Percentiles rank a stretch among this genome's conserved stretches.
These are phyloP conservation scores for Volvox carteri DNA, from an alignment of 163 green algal species.

Conservation along the genomic window DNA sequence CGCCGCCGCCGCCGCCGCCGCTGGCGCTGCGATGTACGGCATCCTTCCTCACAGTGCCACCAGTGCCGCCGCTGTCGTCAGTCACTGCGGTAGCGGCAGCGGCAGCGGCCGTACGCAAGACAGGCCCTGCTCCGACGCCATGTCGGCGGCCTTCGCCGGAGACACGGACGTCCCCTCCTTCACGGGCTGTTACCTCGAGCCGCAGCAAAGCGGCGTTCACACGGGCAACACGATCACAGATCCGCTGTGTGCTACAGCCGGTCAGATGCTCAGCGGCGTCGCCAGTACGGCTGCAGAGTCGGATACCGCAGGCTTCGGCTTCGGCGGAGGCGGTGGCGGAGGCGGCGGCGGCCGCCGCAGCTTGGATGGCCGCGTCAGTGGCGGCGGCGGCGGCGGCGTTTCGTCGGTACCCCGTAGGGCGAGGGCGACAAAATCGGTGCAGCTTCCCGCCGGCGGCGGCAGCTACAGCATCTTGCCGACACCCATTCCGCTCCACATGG, in stretches of 20 bases:
- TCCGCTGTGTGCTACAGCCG: conserved; percentile 6
- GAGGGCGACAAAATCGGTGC: too few species aligned
- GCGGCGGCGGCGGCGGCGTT: neutral
- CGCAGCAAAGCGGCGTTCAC: neutral
- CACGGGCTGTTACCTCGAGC: neutral
- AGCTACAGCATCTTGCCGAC: too few species aligned
- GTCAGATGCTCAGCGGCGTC: neutral
- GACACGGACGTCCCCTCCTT: neutral
- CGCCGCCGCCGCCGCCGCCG: neutral
- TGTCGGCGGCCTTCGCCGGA: too few species aligned
- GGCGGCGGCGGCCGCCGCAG: neutral
- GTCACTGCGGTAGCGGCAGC: neutral
- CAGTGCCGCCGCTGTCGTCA: neutral
- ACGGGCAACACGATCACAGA: conserved; percentile 35
- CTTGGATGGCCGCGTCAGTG: neutral
- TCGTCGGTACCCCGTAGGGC: too few species aligned
- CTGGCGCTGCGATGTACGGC: neutral
- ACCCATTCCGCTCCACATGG: too few species aligned
- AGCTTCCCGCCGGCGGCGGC: too few species aligned
- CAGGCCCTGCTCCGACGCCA: neutral
- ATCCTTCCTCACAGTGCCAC: neutral
- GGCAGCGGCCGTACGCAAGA: neutral
- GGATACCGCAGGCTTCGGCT: too few species aligned
- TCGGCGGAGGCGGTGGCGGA: neutral
- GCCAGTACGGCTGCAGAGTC: neutral